Conservation (phyloP, 2,329 filamentous ascomycete species). For the Fusarium sp. region DNA sequence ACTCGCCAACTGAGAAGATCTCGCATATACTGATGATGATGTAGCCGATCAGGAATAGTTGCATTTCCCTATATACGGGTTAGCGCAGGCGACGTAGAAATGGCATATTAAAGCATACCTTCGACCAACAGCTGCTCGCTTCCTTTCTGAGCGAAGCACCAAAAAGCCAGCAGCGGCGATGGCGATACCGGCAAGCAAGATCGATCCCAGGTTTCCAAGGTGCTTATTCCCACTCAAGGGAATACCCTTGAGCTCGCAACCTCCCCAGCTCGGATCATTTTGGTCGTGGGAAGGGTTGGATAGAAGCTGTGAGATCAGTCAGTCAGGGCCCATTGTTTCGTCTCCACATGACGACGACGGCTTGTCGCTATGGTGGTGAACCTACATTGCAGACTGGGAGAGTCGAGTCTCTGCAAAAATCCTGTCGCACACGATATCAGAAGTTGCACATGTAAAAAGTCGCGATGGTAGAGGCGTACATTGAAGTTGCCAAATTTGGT, state of each 20-base stretch:
- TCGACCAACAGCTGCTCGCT: constrained; percentile 92
- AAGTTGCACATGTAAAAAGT: constrained; percentile 6
- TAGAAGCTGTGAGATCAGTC: constrained; percentile 42
- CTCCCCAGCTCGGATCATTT: constrained; percentile 65
- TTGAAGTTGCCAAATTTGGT: constrained; percentile 71
- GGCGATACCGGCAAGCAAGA: constrained; percentile 82
- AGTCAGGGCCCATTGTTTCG: constrained; percentile 36
- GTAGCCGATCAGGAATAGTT: constrained; percentile 89
- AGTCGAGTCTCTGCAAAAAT: constrained; percentile 86
- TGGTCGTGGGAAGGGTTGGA: constrained; percentile 73
- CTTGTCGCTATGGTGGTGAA: constrained; percentile 39
- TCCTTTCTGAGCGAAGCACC: constrained; percentile 83
- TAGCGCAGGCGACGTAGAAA: not conserved
- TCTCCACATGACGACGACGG: constrained; percentile 27
- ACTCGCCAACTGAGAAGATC: constrained; percentile 93
- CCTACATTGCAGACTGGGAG: constrained; percentile 87
- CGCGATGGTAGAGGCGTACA: constrained; percentile 50
- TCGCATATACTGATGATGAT: constrained; percentile 92
- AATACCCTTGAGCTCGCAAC: constrained; percentile 83
- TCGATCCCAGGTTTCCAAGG: constrained; percentile 92
- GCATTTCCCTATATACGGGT: constrained; percentile 80
- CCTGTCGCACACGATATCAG: constrained; percentile 58
- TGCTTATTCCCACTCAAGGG: constrained; percentile 70
- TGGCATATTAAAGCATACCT: constrained; percentile 65
- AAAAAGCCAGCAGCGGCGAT: constrained; percentile 76